A percentile compares a stretch with the other conserved stretches of the same genome.
phyloP scores from a whole-genome alignment of 495 filamentous ascomycete species.

The Astrothelium macrocarpum region DNA sequence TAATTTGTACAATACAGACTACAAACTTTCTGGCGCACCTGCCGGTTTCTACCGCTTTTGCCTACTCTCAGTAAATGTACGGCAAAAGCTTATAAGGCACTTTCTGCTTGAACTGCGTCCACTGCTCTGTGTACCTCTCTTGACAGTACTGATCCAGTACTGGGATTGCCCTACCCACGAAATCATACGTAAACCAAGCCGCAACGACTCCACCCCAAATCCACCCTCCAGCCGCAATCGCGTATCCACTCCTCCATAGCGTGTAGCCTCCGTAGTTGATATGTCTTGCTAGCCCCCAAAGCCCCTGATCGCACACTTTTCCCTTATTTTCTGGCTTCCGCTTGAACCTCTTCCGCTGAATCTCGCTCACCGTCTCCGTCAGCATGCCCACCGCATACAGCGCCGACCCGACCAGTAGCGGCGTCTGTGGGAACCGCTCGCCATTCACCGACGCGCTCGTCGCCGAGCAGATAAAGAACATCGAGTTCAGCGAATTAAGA shows the following conservation, averaged over 20 bases:
- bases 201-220: constrained; percentile 16
- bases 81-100: constrained; percentile 25
- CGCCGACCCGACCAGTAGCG: constrained; percentile 21
- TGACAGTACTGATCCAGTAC: constrained; percentile 22
- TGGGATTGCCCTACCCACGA: constrained; percentile 16
- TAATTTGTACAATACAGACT: neutral
- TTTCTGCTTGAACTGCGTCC: constrained; percentile 17
- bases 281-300: constrained; percentile 21
- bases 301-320: constrained; percentile 19
- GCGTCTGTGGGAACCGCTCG: constrained; percentile 23
- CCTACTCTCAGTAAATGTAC: constrained; percentile 14
- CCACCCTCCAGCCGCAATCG: constrained; percentile 24
- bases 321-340: constrained; percentile 22
- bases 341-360: constrained; percentile 20
- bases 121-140: constrained; percentile 22
- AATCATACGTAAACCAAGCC: constrained; percentile 13
- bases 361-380: constrained; percentile 19
- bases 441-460: constrained; percentile 19
- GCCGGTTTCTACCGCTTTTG: neutral
- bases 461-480: constrained; percentile 22
- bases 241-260: constrained; percentile 25
- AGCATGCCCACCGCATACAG: constrained; percentile 21
- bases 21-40: neutral
- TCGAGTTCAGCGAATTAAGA: constrained; percentile 34
- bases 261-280: constrained; percentile 27